phyloP scores from a whole-genome alignment of 345 rosid genomes.

The Populus pruinosa region DNA sequence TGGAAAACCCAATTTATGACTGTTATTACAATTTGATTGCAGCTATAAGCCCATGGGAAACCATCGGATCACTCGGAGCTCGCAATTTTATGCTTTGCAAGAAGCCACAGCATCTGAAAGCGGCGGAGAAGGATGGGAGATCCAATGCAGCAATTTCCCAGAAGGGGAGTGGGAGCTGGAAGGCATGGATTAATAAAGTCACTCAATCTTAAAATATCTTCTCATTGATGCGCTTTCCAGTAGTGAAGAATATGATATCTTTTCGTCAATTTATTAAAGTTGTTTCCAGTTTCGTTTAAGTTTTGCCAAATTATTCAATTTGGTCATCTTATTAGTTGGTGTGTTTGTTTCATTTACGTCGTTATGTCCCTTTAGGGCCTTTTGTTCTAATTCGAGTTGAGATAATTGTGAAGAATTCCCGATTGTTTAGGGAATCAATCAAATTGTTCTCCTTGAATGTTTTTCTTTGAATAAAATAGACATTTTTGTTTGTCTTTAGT shows the following conservation, averaged over 20 bases:
- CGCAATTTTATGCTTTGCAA: conserved; percentile 88
- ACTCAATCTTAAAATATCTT: conserved; percentile 60
- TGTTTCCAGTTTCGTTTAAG: background rate
- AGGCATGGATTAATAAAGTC: conserved; percentile 89
- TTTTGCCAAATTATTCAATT: background rate
- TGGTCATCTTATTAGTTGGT: background rate
- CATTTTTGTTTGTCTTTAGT: background rate
- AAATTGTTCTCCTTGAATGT: background rate
- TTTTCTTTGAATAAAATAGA: background rate
- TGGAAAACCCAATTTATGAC: background rate
- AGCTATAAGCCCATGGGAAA: conserved; percentile 74
- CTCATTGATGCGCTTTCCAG: conserved; percentile 39
- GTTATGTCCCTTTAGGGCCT: background rate
- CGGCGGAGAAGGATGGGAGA: conserved; percentile 24
- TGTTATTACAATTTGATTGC: conserved; percentile 19
- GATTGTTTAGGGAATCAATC: background rate
- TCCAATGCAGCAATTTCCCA: conserved; percentile 37
- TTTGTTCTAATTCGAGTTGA: background rate
- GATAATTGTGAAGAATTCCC: background rate
- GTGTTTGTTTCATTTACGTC: background rate
- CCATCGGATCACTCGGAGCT: conserved; percentile 72
- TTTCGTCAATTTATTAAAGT: background rate
- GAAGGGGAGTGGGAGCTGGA: conserved; percentile 72
- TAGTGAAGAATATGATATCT: background rate
- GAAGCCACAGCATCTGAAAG: conserved; percentile 60